phyloP scores from a whole-genome alignment of 2,329 filamentous ascomycete species.

The Paraconiothyrium sp. region DNA sequence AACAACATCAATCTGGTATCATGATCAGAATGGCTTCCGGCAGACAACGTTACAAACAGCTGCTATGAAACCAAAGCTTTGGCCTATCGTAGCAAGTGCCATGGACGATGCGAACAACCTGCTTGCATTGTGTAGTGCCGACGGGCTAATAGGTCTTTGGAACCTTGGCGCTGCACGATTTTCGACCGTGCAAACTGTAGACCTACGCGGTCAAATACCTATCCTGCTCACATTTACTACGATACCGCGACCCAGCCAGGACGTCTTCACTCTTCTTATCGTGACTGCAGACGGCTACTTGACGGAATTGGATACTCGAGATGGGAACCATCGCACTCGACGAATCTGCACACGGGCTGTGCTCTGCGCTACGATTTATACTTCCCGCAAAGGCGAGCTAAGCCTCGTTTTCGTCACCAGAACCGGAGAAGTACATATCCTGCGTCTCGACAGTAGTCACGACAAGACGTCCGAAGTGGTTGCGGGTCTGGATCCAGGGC shows the following conservation, averaged over 20 bases:
- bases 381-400: constrained; percentile 34
- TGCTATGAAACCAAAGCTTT: constrained; percentile 47
- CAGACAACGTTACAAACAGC: constrained; percentile 44
- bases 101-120: constrained; percentile 72
- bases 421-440: constrained; percentile 46
- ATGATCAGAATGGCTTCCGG: constrained; percentile 41
- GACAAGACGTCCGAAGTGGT: constrained; percentile 45
- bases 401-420: constrained; percentile 47
- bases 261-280: constrained; percentile 61
- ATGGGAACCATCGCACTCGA: constrained; percentile 44
- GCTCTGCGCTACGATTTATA: constrained; percentile 40
- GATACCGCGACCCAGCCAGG: constrained; percentile 39
- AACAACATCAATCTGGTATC: constrained; percentile 69
- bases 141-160: constrained; percentile 70
- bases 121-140: constrained; percentile 71
- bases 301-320: constrained; percentile 64
- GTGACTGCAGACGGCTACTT: constrained; percentile 72
- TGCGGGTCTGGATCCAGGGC: constrained; percentile 45
- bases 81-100: constrained; percentile 66
- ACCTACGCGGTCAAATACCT: constrained; percentile 67
- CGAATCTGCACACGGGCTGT: constrained; percentile 40
- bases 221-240: constrained; percentile 68
- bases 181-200: constrained; percentile 61
- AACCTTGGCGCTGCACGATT: constrained; percentile 67
- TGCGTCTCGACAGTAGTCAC: constrained; percentile 33